phyloP scores from a whole-genome alignment of 176 grass and related monocot species.

The Paspalum notatum region DNA sequence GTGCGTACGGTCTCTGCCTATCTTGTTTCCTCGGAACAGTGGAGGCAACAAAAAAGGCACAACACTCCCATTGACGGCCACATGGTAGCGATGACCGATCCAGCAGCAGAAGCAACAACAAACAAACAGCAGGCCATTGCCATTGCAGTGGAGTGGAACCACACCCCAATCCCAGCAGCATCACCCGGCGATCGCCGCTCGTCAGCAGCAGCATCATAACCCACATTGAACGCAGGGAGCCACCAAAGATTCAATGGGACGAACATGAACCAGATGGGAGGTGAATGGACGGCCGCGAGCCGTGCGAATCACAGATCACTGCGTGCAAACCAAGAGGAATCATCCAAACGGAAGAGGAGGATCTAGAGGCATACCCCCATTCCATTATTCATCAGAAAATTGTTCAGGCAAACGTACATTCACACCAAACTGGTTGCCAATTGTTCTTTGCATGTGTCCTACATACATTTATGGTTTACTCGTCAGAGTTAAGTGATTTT shows the following conservation, averaged over 20 bases:
- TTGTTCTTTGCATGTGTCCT: not conserved
- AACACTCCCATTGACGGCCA: conserved; percentile 1
- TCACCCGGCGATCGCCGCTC: not conserved
- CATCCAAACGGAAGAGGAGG: conserved; percentile 28
- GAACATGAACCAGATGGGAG: not conserved
- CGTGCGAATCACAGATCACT: conserved; percentile 1
- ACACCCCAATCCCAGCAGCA: not conserved
- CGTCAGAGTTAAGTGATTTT: no score
- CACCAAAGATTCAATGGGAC: not conserved
- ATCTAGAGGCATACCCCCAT: not conserved
- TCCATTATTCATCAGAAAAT: not conserved
- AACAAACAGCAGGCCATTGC: not conserved
- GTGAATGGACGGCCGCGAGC: not conserved
- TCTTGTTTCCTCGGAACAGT: no score
- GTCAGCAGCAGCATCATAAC: conserved; percentile 16
- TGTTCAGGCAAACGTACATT: conserved; percentile 4
- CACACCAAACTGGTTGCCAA: not conserved
- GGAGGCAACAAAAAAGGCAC: no score
- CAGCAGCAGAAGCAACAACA: not conserved
- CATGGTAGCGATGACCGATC: not conserved
- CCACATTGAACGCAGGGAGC: not conserved
- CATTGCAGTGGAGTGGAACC: not conserved
- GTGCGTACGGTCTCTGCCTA: no score
- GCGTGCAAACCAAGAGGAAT: conserved; percentile 37
- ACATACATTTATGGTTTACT: conserved; percentile 25